Percentiles rank a stretch among this genome's conserved stretches.
phyloP scores from a whole-genome alignment of 129 eudicot genomes.

The Flaveria trinervia region DNA sequence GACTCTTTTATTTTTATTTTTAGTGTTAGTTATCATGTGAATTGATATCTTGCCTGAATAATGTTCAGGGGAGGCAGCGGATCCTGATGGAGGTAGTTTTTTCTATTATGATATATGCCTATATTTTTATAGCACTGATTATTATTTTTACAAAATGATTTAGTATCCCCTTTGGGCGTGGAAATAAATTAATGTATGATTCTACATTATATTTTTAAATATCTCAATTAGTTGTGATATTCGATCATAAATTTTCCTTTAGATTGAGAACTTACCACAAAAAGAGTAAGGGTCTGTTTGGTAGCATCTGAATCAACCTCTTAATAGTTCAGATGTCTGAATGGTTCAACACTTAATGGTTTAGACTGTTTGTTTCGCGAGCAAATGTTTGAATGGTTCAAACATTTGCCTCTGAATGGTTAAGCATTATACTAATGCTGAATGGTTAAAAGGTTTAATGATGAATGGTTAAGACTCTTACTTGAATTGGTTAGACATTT shows the following conservation, averaged over 20 bases:
- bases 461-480: too few relatives aligned
- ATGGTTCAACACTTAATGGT: too few relatives aligned
- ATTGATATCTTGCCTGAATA: slow-evolving; percentile 2
- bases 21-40: slow-evolving; percentile 20
- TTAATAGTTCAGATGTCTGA: too few relatives aligned
- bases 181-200: background rate
- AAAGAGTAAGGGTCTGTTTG: background rate
- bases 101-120: background rate
- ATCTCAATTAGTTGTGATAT: background rate
- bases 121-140: background rate
- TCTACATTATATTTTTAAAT: background rate
- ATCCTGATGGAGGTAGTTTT: slow-evolving; percentile 87
- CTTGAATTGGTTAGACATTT: too few relatives aligned
- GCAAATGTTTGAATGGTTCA: too few relatives aligned
- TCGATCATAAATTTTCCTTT: background rate
- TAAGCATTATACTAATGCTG: too few relatives aligned
- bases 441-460: too few relatives aligned
- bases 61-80: slow-evolving; percentile 53
- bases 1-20: background rate
- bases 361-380: too few relatives aligned
- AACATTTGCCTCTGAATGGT: too few relatives aligned
- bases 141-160: background rate
- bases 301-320: too few relatives aligned
- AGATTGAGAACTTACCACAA: background rate
- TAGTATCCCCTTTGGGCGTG: background rate